A percentile compares a stretch with the other conserved stretches of the same genome.
These are phyloP conservation scores for Lolium perenne DNA, from an alignment of 176 grass and related monocot species.

Conservation along the genomic window DNA sequence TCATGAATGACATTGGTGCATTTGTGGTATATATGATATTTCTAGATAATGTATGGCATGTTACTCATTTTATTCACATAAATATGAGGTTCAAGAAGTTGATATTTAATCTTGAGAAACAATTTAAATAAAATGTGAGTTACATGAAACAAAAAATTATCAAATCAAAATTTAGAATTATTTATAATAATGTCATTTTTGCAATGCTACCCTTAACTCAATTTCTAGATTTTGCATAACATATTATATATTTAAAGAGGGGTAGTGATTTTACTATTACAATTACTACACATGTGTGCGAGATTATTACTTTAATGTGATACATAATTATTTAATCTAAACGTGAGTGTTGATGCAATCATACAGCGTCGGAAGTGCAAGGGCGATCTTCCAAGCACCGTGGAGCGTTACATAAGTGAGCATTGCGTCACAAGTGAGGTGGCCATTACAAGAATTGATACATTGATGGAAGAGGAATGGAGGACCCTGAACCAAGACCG, in stretches of 20 bases:
- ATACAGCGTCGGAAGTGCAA: background rate
- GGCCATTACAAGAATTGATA: background rate
- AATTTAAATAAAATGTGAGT: background rate
- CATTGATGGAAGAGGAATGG: background rate
- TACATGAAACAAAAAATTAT: background rate
- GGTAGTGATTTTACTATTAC: background rate
- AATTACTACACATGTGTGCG: background rate
- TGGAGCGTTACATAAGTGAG: slow-evolving; percentile 13
- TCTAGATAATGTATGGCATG: background rate
- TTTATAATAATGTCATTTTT: background rate
- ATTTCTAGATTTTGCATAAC: background rate
- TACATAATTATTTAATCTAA: background rate
- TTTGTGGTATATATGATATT: background rate
- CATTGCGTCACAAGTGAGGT: background rate
- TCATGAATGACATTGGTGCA: background rate
- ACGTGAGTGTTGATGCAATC: background rate
- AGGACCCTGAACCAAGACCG: background rate
- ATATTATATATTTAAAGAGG: background rate
- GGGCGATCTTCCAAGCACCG: background rate
- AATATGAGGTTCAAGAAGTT: background rate
- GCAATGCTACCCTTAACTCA: background rate
- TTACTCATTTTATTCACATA: background rate
- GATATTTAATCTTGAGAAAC: background rate
- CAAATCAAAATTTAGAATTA: background rate
- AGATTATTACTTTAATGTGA: background rate